These are phyloP conservation scores for Helicocarpus griseus DNA, from an alignment of 2,329 filamentous ascomycete species.

Conservation along the genomic window DNA sequence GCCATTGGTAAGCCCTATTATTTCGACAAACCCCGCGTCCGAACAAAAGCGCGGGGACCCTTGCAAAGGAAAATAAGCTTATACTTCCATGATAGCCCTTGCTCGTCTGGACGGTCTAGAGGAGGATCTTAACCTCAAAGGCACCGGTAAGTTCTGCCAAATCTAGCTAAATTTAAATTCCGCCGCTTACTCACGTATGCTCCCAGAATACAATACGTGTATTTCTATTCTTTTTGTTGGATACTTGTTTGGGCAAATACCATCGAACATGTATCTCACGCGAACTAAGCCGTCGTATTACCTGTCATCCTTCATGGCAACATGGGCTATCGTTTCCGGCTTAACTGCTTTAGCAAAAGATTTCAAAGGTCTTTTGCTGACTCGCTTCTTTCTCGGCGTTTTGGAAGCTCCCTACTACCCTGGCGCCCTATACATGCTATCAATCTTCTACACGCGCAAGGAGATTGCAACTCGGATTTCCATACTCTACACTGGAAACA, in stretches of 20 bases:
- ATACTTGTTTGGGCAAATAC: slow-evolving; percentile 1
- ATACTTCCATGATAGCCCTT: background rate
- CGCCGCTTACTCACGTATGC: background rate
- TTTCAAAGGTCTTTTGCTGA: slow-evolving; percentile 30
- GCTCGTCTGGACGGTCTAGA: background rate
- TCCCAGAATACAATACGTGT: background rate
- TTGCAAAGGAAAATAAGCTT: background rate
- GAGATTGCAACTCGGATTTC: slow-evolving; percentile 48
- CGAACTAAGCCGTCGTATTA: slow-evolving; percentile 33
- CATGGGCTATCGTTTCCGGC: slow-evolving; percentile 22
- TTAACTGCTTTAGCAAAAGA: slow-evolving; percentile 26
- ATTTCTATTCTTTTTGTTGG: background rate
- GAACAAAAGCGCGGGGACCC: background rate
- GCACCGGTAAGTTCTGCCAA: background rate
- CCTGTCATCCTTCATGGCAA: slow-evolving; percentile 26
- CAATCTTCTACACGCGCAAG: slow-evolving; percentile 56
- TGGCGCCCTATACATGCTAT: slow-evolving; percentile 52
- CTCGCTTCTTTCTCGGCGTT: slow-evolving; percentile 30
- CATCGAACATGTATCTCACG: slow-evolving; percentile 23
- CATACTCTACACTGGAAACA: slow-evolving; percentile 50
- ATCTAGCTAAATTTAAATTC: too few species aligned
- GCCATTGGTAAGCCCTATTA: background rate
- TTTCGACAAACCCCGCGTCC: background rate
- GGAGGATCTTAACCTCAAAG: background rate
- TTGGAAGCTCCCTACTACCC: slow-evolving; percentile 43